A percentile compares a stretch with the other conserved stretches of the same genome.
Evolutionary conservation across 169 alveolate species (phyloP).

Genomic region (Amoebophrya sp.): DNA sequence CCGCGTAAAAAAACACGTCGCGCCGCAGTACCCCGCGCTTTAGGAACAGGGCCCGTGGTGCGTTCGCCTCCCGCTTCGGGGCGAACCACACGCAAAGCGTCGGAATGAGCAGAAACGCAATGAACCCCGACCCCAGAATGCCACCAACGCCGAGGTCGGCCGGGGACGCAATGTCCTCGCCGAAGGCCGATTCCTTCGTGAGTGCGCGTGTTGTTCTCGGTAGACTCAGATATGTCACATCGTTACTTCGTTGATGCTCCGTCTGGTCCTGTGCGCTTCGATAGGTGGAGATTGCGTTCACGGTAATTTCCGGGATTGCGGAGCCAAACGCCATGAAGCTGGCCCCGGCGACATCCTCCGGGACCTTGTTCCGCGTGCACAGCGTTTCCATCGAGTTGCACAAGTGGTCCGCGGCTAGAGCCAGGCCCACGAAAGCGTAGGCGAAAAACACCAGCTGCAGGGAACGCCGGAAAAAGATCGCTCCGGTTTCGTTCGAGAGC

Average conservation of each 20-base stretch:
- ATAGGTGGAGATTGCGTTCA: conserved; percentile 26
- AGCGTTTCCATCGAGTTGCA: conserved; percentile 36
- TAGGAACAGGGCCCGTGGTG: not conserved
- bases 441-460: too few relatives aligned
- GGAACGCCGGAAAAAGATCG: too few relatives aligned
- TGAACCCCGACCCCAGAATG: conserved; percentile 31
- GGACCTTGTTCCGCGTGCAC: conserved; percentile 17
- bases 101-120: conserved; percentile 32
- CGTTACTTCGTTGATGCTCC: too few relatives aligned
- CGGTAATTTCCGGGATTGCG: conserved; percentile 32
- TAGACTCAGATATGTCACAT: too few relatives aligned
- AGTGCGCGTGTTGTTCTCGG: too few relatives aligned
- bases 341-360: conserved; percentile 36
- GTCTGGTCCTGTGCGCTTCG: not conserved
- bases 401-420: conserved; percentile 32
- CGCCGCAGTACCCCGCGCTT: not conserved
- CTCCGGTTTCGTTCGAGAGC: too few relatives aligned
- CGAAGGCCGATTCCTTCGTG: too few relatives aligned
- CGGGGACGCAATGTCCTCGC: not conserved
- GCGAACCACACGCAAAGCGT: not conserved
- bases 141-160: conserved; percentile 37
- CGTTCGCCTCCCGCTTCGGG: not conserved
- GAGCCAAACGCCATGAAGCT: conserved; percentile 34
- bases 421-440: conserved; percentile 26
- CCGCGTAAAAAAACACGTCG: conserved; percentile 16